Evolutionary conservation across 2,329 filamentous ascomycete species (phyloP).

Genomic region (Fusarium sp.): DNA sequence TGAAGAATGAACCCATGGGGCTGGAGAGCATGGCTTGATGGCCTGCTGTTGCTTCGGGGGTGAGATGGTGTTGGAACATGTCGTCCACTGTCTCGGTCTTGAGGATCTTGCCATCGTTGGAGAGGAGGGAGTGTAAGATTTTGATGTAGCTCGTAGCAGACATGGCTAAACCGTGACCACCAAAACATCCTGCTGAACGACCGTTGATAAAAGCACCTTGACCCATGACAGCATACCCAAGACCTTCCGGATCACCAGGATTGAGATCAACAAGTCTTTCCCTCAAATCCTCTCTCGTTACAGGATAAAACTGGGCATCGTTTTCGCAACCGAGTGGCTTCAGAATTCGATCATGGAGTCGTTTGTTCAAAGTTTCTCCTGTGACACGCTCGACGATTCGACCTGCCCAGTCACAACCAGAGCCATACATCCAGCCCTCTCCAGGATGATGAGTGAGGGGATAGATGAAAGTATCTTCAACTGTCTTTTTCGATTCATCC

Average conservation of each 20-base stretch:
- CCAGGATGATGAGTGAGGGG: conserved; percentile 66
- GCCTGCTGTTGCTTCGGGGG: conserved; percentile 41
- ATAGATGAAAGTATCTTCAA: conserved; percentile 57
- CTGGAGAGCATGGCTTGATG: conserved; percentile 48
- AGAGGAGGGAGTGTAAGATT: conserved; percentile 59
- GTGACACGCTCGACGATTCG: conserved; percentile 62
- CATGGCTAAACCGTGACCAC: conserved; percentile 59
- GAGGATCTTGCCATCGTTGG: conserved; percentile 62
- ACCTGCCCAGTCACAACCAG: conserved; percentile 65
- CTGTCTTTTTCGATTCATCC: conserved; percentile 40
- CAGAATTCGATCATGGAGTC: conserved; percentile 59
- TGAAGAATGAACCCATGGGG: conserved; percentile 53
- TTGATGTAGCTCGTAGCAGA: conserved; percentile 56
- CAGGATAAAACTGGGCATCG: conserved; percentile 55
- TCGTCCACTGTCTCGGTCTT: conserved; percentile 54
- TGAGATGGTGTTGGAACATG: conserved; percentile 63
- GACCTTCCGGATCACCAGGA: conserved; percentile 52
- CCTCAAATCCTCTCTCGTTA: conserved; percentile 52
- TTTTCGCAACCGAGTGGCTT: conserved; percentile 55
- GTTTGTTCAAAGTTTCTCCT: conserved; percentile 56
- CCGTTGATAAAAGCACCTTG: conserved; percentile 50
- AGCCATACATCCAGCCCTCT: conserved; percentile 62
- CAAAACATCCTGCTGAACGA: conserved; percentile 54
- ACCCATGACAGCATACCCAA: conserved; percentile 53
- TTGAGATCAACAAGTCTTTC: conserved; percentile 53